Evolutionary conservation across 192 early-diverging fungal species (phyloP).

Genomic region (Rhizoclosmatium sp.): DNA sequence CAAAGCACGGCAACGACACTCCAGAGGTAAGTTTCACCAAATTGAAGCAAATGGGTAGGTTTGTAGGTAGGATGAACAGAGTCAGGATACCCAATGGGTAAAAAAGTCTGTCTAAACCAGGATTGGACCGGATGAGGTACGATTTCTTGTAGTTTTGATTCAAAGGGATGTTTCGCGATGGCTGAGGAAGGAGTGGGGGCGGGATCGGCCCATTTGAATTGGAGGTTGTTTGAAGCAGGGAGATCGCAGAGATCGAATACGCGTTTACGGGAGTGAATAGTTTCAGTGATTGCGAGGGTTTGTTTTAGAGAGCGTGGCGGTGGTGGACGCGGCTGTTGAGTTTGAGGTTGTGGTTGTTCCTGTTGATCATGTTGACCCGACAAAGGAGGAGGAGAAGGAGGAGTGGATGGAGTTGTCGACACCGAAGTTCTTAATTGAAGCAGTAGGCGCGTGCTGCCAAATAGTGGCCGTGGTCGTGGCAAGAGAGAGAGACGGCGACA

Average conservation of each 20-base stretch:
- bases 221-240: not conserved
- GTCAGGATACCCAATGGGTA: conserved; percentile 68
- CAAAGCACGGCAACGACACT: conserved; percentile 70
- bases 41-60: conserved; percentile 65
- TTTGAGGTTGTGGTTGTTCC: not conserved
- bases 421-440: too few relatives aligned
- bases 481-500: too few relatives aligned
- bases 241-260: not conserved
- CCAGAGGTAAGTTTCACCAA: conserved; percentile 70
- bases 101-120: conserved; percentile 63
- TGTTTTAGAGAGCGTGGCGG: not conserved
- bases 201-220: conserved; percentile 14
- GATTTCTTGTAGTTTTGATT: not conserved
- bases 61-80: conserved; percentile 66
- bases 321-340: conserved; percentile 4
- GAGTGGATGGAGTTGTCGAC: too few relatives aligned
- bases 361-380: not conserved
- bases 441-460: too few relatives aligned
- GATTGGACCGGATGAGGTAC: conserved; percentile 24
- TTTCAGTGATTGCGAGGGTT: conserved; percentile 10
- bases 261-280: conserved; percentile 16
- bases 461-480: too few relatives aligned
- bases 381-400: too few relatives aligned
- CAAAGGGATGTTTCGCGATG: not conserved
- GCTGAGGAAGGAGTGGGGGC: not conserved